A percentile compares a stretch with the other conserved stretches of the same genome.
Evolutionary conservation across 345 rosid genomes (phyloP).

Genomic region (Corchorus capsularis): DNA sequence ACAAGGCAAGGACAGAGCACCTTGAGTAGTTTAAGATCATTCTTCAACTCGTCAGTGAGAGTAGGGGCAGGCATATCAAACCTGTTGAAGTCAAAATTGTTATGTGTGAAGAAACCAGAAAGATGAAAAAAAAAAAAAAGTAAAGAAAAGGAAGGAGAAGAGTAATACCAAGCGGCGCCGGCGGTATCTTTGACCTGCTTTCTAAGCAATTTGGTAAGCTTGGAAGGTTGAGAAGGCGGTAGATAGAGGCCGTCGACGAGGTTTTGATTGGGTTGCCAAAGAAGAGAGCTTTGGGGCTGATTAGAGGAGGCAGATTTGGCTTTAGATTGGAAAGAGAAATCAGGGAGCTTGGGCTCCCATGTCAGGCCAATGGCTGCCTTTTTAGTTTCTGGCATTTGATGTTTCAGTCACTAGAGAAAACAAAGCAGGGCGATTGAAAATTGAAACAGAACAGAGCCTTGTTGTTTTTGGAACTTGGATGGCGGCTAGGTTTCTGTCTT

Average conservation of each 20-base stretch:
- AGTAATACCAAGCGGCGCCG: slow-evolving; percentile 63
- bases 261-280: slow-evolving; percentile 63
- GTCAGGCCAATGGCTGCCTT: slow-evolving; percentile 74
- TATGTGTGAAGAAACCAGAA: neutral
- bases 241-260: slow-evolving; percentile 85
- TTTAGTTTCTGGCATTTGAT: slow-evolving; percentile 43
- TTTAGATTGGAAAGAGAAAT: slow-evolving; percentile 25
- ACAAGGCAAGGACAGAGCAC: slow-evolving; percentile 30
- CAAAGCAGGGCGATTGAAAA: neutral
- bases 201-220: slow-evolving; percentile 64
- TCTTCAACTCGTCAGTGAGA: slow-evolving; percentile 82
- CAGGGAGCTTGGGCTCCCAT: slow-evolving; percentile 81
- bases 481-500: no score
- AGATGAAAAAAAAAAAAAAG: neutral
- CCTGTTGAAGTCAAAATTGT: slow-evolving; percentile 41
- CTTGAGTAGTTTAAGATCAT: slow-evolving; percentile 91
- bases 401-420: neutral
- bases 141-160: neutral
- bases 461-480: no score
- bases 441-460: neutral
- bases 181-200: slow-evolving; percentile 73
- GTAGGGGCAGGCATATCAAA: slow-evolving; percentile 94
- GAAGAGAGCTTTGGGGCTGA: slow-evolving; percentile 35
- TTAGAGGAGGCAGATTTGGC: slow-evolving; percentile 11
- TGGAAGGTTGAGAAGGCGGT: slow-evolving; percentile 68